These are phyloP conservation scores for Nelumbo lutea DNA, from an alignment of 164 flowering plant species.

Conservation along the genomic window DNA sequence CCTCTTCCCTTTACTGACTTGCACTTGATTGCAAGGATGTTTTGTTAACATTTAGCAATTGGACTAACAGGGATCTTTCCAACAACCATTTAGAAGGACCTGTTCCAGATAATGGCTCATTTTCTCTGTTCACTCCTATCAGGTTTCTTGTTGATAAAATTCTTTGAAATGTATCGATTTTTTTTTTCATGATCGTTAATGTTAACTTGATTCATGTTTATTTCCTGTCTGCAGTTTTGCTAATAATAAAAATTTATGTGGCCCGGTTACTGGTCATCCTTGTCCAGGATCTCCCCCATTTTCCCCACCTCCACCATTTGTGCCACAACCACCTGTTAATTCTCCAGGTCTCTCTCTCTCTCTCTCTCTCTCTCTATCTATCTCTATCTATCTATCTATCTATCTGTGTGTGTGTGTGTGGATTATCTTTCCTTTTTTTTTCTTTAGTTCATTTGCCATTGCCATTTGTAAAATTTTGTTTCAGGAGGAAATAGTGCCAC, in stretches of 20 bases:
- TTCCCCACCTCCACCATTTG: conserved; percentile 96
- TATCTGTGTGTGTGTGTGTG: neutral
- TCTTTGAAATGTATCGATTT: neutral
- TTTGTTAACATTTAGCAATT: neutral
- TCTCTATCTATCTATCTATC: too few relatives aligned
- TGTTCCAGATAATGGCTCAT: conserved; percentile 66
- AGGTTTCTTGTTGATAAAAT: conserved; percentile 30
- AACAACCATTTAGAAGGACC: conserved; percentile 46
- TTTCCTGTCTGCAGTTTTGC: conserved; percentile 56
- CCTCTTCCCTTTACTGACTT: conserved; percentile 1
- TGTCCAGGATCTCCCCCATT: conserved; percentile 95
- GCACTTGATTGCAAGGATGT: neutral
- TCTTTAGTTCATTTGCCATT: neutral
- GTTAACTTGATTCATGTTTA: conserved; percentile 5
- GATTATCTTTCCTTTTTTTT: neutral
- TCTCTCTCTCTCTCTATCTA: neutral
- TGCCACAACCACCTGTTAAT: conserved; percentile 62
- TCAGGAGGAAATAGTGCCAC: conserved; percentile 31
- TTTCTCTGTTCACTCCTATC: conserved; percentile 60
- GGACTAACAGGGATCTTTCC: conserved; percentile 55
- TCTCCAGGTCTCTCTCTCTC: conserved; percentile 37
- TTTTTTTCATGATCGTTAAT: neutral
- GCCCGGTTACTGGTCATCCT: conserved; percentile 40
- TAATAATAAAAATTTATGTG: conserved; percentile 53
- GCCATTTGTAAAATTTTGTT: conserved; percentile 5